Evolutionary conservation across 2,329 filamentous ascomycete genomes (phyloP).

Genomic region (Diaporthe sp.): DNA sequence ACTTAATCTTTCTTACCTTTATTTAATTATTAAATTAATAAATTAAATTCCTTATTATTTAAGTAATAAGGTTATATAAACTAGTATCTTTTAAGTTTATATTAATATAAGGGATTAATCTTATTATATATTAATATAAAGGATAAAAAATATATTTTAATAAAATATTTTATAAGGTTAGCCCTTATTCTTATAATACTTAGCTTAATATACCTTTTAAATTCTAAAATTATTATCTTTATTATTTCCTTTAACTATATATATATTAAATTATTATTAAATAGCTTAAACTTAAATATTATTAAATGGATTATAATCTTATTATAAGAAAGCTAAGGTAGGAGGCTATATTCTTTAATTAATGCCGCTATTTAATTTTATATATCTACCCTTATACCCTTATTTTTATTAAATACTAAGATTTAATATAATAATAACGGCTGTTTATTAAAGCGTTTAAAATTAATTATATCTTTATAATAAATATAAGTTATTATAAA

Average conservation of each 20-base stretch:
- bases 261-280: neutral
- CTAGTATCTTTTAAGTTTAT: neutral
- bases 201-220: neutral
- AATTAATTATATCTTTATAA: neutral
- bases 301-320: neutral
- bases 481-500: neutral
- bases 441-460: neutral
- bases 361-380: neutral
- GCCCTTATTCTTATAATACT: neutral
- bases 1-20: neutral
- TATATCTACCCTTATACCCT: neutral
- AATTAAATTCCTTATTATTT: neutral
- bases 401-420: neutral
- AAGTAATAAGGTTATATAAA: neutral
- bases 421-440: neutral
- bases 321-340: neutral
- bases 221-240: neutral
- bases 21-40: neutral
- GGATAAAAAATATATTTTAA: neutral
- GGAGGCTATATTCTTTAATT: neutral
- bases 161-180: neutral
- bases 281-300: neutral
- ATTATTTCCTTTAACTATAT: neutral
- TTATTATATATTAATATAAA: neutral
- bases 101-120: neutral